Evolutionary conservation across 2,329 filamentous ascomycete species (phyloP), one percentile per base, ranked within the genome.

Genomic region (Calonectria ilicicola): DNA sequence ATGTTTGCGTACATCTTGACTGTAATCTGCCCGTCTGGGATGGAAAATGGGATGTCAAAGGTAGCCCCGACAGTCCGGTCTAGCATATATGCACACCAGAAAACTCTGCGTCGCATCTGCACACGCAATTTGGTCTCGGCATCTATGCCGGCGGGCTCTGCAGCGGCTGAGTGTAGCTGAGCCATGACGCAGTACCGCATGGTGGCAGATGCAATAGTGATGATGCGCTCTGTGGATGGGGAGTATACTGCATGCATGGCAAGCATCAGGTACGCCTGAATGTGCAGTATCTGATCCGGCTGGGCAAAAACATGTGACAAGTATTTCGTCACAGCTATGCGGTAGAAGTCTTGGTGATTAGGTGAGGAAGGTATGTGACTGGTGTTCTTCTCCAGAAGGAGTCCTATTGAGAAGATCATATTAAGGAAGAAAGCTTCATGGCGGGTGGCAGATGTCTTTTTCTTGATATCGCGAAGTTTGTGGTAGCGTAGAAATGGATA

Each of bases 131-230:
- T 60, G 21, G 53, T 60, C 32, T 60, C 32, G 12, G 35, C 35
- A 5, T 60, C 53, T 10, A 60, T 38, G 21, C 53, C 32, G 2
- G 23, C 53, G 17, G 53, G 53, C 26, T 60, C 53, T 17, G 53
- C 53, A 17, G 53, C 53, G n/a, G 53, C 53, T 2, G 35, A 60
- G 12, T 60, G 53, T 21, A 60, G 17, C 21, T 60, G 53, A 19
- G 53, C 53, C 53, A 60, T 60, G 8, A 60, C 53, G 35, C 53
- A 60, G 53, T 38, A 60, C 32, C 53, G 53, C 53, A 60, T 60
- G 21, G 53, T 60, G 14, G 53, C 53, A 15, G 53, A 60, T 19
- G 53, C 53, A 19, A 60, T 60, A 10, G 53, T 60, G 32, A 60
- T 60, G 53, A 60, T 60, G 35, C 53, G 53, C 14, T 60, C 53